A percentile compares a stretch with the other conserved stretches of the same genome.
These are phyloP conservation scores for Nepenthes gracilis DNA, from an alignment of 148 eudicot genomes.

Conservation along the genomic window DNA sequence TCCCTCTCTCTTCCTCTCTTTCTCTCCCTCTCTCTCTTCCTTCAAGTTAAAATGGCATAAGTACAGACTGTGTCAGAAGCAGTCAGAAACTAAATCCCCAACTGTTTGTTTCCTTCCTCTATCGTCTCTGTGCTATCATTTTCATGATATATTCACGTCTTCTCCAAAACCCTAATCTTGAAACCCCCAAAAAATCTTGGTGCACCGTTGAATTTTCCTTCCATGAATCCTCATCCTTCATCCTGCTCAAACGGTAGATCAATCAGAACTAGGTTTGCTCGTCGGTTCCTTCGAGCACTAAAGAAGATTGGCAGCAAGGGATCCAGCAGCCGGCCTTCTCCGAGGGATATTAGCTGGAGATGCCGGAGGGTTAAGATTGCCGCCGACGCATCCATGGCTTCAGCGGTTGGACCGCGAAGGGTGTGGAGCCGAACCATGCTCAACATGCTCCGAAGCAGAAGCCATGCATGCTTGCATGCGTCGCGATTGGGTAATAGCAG, in stretches of 20 bases:
- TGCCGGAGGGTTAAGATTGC: constrained; percentile 33
- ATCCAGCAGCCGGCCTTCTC: neutral
- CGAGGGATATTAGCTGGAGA: neutral
- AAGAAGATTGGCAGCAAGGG: constrained; percentile 20
- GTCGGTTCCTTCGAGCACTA: constrained; percentile 49
- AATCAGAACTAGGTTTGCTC: constrained; percentile 38
- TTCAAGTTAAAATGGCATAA: neutral
- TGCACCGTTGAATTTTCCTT: neutral
- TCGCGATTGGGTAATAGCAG: neutral
- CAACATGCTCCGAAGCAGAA: constrained; percentile 12
- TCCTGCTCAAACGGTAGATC: constrained; percentile 18
- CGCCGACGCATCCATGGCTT: constrained; percentile 55
- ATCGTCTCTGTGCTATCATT: too few species aligned
- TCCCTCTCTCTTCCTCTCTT: too few species aligned
- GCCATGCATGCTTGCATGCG: neutral
- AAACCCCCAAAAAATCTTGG: constrained; percentile 2
- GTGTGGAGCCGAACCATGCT: constrained; percentile 70
- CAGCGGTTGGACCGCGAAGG: constrained; percentile 44
- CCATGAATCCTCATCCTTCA: constrained; percentile 9
- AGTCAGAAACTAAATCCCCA: neutral
- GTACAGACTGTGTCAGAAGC: neutral
- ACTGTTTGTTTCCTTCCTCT: too few species aligned
- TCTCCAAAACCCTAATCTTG: too few species aligned
- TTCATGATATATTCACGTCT: too few species aligned
- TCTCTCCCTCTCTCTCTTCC: neutral